Evolutionary conservation across 805 yeast genomes (phyloP).

Genomic region (Cyberlindnera amylophila): DNA sequence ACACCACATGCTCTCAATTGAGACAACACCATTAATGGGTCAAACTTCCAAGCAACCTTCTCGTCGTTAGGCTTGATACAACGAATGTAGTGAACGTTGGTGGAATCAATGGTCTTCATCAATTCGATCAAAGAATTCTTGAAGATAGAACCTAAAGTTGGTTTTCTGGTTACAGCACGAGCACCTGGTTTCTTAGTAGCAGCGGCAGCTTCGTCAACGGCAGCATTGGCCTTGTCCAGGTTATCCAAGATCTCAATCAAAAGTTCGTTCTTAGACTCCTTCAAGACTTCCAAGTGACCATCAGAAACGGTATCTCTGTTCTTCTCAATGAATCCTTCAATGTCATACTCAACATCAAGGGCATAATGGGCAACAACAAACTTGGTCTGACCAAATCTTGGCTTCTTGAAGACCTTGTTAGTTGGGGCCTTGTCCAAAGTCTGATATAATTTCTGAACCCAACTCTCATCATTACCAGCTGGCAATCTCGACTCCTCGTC

Average conservation of each 20-base stretch:
- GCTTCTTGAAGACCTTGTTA: constrained; percentile 77
- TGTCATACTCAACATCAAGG: constrained; percentile 85
- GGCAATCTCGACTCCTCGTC: constrained; percentile 97
- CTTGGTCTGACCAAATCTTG: constrained; percentile 89
- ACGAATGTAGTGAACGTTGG: constrained; percentile 94
- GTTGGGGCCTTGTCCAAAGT: constrained; percentile 77
- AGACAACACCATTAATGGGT: constrained; percentile 89
- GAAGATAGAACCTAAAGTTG: constrained; percentile 93
- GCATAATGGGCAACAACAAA: constrained; percentile 94
- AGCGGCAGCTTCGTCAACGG: constrained; percentile 30
- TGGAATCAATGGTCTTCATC: constrained; percentile 88
- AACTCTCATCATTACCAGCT: constrained; percentile 86
- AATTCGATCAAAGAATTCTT: constrained; percentile 87
- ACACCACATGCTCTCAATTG: constrained; percentile 99
- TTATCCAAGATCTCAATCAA: constrained; percentile 61
- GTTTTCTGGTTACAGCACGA: constrained; percentile 60
- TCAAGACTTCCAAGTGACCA: constrained; percentile 84
- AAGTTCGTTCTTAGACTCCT: constrained; percentile 62
- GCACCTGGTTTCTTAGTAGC: constrained; percentile 36
- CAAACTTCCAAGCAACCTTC: constrained; percentile 94
- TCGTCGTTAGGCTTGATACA: constrained; percentile 96
- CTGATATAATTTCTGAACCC: constrained; percentile 87
- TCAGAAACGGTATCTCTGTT: constrained; percentile 97
- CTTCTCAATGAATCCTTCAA: constrained; percentile 94
- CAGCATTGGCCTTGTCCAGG: constrained; percentile 47